Conservation (phyloP, 257 asterid genomes). For the Dorcoceras hygrometricum region DNA sequence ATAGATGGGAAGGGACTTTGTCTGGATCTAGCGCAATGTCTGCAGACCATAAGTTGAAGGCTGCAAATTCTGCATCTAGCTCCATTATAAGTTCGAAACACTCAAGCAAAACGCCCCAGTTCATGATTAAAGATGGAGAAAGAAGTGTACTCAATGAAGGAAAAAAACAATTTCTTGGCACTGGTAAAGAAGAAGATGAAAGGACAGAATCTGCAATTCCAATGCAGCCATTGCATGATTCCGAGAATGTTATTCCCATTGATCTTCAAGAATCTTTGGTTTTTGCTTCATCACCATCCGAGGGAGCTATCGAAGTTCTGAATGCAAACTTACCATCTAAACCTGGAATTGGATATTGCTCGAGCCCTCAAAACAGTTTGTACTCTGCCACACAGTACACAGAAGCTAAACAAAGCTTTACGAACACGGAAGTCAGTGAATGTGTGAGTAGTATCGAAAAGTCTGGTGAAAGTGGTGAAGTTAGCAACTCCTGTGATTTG, state of each 20-base stretch:
- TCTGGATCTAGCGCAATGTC: background rate
- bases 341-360: conserved; percentile 27
- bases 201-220: background rate
- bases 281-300: background rate
- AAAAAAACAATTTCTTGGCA: background rate
- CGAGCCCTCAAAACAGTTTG: conserved; percentile 57
- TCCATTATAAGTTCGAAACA: background rate
- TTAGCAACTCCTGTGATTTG: conserved; percentile 40
- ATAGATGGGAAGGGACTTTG: background rate
- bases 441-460: conserved; percentile 41
- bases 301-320: conserved; percentile 28
- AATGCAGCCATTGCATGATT: background rate
- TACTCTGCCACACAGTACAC: conserved; percentile 47
- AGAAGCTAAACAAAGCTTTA: conserved; percentile 59
- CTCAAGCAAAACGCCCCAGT: background rate
- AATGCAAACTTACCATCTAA: conserved; percentile 37
- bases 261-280: background rate
- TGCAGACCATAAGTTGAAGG: background rate
- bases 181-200: background rate
- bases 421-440: conserved; percentile 51
- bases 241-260: background rate
- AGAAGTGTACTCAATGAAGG: background rate
- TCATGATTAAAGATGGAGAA: background rate
- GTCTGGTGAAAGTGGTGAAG: conserved; percentile 52
- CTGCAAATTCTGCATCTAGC: background rate